Percentiles rank a stretch among this genome's conserved stretches.
Evolutionary conservation across 2,329 filamentous ascomycete species (phyloP).

Genomic region (Westerdykella aurantiaca): DNA sequence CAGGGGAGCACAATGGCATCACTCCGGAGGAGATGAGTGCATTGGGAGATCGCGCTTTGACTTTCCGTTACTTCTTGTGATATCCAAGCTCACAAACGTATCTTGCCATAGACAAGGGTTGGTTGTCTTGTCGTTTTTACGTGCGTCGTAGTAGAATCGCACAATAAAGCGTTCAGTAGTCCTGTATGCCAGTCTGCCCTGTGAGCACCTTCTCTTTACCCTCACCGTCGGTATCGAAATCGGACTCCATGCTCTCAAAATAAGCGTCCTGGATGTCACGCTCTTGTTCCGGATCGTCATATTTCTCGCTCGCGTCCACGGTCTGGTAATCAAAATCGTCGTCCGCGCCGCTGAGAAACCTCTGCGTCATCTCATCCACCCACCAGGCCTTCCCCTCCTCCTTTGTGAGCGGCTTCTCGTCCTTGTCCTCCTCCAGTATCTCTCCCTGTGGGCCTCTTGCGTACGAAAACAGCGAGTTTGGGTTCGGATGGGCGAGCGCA

Average conservation of each 20-base stretch:
- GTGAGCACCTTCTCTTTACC: slow-evolving; percentile 32
- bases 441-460: slow-evolving; percentile 49
- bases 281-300: slow-evolving; percentile 60
- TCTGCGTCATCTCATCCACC: slow-evolving; percentile 63
- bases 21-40: slow-evolving; percentile 52
- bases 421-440: slow-evolving; percentile 54
- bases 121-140: no score
- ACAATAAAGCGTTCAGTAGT: slow-evolving; percentile 33
- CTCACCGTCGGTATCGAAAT: slow-evolving; percentile 52
- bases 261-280: slow-evolving; percentile 66
- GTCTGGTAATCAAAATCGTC: slow-evolving; percentile 68
- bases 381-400: slow-evolving; percentile 65
- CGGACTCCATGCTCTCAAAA: slow-evolving; percentile 73
- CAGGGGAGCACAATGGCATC: slow-evolving; percentile 36
- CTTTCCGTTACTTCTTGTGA: slow-evolving; percentile 57
- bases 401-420: slow-evolving; percentile 53
- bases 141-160: no score
- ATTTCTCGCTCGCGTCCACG: slow-evolving; percentile 67
- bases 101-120: no score
- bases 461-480: slow-evolving; percentile 47
- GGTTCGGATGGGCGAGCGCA: slow-evolving; percentile 52
- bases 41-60: slow-evolving; percentile 56
- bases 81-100: background rate
- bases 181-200: slow-evolving; percentile 47
- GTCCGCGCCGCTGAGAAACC: slow-evolving; percentile 71